Base-by-base conservation (phyloP, 1,284 basidiomycete species). In the Trametes polyzona region DNA sequence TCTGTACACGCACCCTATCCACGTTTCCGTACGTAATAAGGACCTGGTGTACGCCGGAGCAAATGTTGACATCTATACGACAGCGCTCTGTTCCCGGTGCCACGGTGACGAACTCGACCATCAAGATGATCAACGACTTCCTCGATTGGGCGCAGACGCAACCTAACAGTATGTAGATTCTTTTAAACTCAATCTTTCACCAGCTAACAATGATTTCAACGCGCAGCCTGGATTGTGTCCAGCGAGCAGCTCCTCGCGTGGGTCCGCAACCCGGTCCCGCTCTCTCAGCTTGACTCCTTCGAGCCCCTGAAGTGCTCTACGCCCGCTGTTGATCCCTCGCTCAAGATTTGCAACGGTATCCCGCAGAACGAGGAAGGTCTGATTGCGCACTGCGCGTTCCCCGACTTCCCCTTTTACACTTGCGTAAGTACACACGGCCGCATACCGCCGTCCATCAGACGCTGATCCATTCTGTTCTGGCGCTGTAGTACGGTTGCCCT, bases 1-100 rank as follows among this genome's bases (percentile, higher is more conserved):
- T 48, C 76, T 93, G 40, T 93, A 93, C 72, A 88, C 88, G 2
- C 91, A 93, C 69, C 91, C 90, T 33, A 90, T 93, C 67, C 90
- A 93, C 74, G 71, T 92, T 55, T 84, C 90, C 16, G 83, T 86
- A 49, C 58, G 79, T 70, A 9, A 5, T 19, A 30, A 1, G 37
- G 11, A 19, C 33, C 30, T n/a, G n/a, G n/a, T n/a, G n/a, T 43
- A 19, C 35, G 17, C 19, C 37, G 29, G 9, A 24, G 30, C 50
- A 29, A 7, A 40, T 48, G 23, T 39, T 50, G 19, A 33, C 27
- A 21, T 40, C 40, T 6, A 40, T 16, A 23, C 27, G 19, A 10
- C 53, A 47, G 57, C 53, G 23, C 21, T 39, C 55, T 17, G 51
- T 61, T 39, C 87, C 87, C 36, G 86, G 86, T 48, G 78, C 84